Conservation (phyloP, 768 basidiomycete genomes). For the Pisolithus albus region DNA sequence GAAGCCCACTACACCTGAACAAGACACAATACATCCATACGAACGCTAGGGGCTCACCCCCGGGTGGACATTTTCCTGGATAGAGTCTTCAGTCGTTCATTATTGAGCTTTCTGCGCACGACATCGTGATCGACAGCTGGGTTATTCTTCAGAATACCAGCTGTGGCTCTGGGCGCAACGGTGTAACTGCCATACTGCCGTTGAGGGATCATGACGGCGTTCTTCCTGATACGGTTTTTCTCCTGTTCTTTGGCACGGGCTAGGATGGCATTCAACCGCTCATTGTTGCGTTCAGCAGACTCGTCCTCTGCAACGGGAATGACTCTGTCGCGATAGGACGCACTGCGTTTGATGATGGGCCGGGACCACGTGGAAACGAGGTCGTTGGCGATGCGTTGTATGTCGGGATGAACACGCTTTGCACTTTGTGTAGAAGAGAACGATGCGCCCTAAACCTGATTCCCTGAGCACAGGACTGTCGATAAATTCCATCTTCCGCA, state of each 20-base stretch:
- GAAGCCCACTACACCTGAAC: not conserved
- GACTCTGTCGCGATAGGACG: slow-evolving; percentile 70
- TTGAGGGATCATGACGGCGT: slow-evolving; percentile 80
- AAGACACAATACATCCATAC: not conserved
- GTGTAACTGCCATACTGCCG: slow-evolving; percentile 71
- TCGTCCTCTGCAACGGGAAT: slow-evolving; percentile 51
- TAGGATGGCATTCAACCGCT: slow-evolving; percentile 62
- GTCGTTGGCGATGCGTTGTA: slow-evolving; percentile 73
- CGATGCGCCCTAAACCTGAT: slow-evolving; percentile 79
- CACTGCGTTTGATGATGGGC: slow-evolving; percentile 85
- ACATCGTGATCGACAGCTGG: slow-evolving; percentile 66
- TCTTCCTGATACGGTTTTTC: slow-evolving; percentile 62
- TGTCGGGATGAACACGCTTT: slow-evolving; percentile 80
- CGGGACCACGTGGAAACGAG: slow-evolving; percentile 85
- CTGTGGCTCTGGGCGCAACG: slow-evolving; percentile 60
- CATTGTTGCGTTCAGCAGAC: slow-evolving; percentile 33
- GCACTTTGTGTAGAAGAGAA: slow-evolving; percentile 95
- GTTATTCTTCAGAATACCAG: slow-evolving; percentile 45
- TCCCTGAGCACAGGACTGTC: slow-evolving; percentile 88
- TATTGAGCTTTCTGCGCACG: slow-evolving; percentile 66
- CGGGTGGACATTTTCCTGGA: slow-evolving; percentile 41
- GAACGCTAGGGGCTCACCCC: slow-evolving; percentile 4
- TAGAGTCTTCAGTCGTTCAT: slow-evolving; percentile 62
- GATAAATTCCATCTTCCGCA: slow-evolving; percentile 88
- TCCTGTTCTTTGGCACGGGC: slow-evolving; percentile 62